Evolutionary conservation across 2,329 filamentous ascomycete species (phyloP).

Genomic region (Albifimbria verrucaria): DNA sequence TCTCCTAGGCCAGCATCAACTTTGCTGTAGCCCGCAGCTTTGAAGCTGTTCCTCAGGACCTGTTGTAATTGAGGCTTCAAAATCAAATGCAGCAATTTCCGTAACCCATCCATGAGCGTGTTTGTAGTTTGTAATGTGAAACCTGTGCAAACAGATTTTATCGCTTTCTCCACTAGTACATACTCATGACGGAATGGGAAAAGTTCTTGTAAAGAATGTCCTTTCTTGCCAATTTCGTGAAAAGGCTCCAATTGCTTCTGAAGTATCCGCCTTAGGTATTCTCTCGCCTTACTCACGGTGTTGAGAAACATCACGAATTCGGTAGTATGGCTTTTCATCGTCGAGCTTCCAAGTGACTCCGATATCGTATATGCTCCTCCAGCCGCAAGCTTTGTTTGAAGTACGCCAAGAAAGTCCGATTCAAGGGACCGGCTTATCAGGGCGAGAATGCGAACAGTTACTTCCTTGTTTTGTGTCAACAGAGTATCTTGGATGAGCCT

Average conservation of each 20-base stretch:
- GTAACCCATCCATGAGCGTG: constrained; percentile 77
- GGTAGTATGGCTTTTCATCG: constrained; percentile 83
- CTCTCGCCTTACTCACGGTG: constrained; percentile 86
- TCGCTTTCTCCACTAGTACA: constrained; percentile 61
- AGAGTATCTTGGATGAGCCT: constrained; percentile 83
- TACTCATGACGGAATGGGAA: constrained; percentile 79
- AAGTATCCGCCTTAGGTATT: constrained; percentile 90
- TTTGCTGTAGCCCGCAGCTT: constrained; percentile 82
- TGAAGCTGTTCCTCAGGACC: constrained; percentile 85
- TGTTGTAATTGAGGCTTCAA: constrained; percentile 81
- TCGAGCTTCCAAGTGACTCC: constrained; percentile 72
- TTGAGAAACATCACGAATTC: constrained; percentile 92
- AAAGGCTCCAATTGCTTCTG: constrained; percentile 56
- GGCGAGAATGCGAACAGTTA: constrained; percentile 75
- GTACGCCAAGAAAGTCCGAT: constrained; percentile 92
- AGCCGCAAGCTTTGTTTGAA: constrained; percentile 95
- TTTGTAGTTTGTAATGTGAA: constrained; percentile 79
- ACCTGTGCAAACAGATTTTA: constrained; percentile 65
- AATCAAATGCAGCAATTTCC: constrained; percentile 83
- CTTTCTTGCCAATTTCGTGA: constrained; percentile 32
- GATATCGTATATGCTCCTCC: constrained; percentile 90
- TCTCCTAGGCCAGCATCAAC: constrained; percentile 59
- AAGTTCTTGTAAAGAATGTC: constrained; percentile 53
- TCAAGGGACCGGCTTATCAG: constrained; percentile 77
- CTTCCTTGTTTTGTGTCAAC: constrained; percentile 78